Percentiles rank a stretch among this genome's conserved stretches.
These are phyloP conservation scores for Termitomyces sp. DNA, from an alignment of 768 basidiomycete genomes.

Conservation along the genomic window DNA sequence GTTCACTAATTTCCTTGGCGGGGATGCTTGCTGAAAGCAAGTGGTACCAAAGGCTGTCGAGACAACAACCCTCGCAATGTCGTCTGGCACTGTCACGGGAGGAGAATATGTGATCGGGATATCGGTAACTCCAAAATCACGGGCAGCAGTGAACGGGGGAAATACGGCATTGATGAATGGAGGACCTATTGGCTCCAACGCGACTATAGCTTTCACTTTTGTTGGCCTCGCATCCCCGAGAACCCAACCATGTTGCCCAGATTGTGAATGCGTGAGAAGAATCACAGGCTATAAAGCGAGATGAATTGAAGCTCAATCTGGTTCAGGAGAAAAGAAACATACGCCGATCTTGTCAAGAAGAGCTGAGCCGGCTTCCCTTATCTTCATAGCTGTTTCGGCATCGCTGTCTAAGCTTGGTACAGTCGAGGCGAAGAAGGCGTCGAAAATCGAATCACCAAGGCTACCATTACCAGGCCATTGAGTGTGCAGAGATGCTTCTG, in stretches of 20 bases:
- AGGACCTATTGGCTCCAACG: conserved; percentile 50
- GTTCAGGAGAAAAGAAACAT: conserved; percentile 14
- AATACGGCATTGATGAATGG: conserved; percentile 44
- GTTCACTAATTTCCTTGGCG: conserved; percentile 41
- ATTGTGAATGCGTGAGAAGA: conserved; percentile 52
- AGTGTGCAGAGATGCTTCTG: conserved; percentile 43
- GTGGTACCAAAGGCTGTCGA: conserved; percentile 31
- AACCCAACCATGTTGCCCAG: conserved; percentile 48
- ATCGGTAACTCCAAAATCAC: conserved; percentile 48
- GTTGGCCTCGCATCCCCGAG: conserved; percentile 45
- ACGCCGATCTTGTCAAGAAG: conserved; percentile 50
- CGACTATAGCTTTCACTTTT: conserved; percentile 44
- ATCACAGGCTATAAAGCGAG: conserved; percentile 37
- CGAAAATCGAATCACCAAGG: conserved; percentile 42
- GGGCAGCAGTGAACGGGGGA: conserved; percentile 34
- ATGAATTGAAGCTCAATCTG: neutral
- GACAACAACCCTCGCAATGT: conserved; percentile 30
- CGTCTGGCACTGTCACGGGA: conserved; percentile 36
- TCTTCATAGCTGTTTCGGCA: conserved; percentile 35
- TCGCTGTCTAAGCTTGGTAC: conserved; percentile 38
- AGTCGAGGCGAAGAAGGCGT: conserved; percentile 43
- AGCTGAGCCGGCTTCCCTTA: conserved; percentile 38
- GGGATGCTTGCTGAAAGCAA: conserved; percentile 42
- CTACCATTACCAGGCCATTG: conserved; percentile 56
- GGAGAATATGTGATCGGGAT: conserved; percentile 44